Percentiles rank a stretch among this genome's conserved stretches.
Evolutionary conservation across 1,139 yeast species (phyloP).

Genomic region (Lodderomyces pseudojiufengensis): DNA sequence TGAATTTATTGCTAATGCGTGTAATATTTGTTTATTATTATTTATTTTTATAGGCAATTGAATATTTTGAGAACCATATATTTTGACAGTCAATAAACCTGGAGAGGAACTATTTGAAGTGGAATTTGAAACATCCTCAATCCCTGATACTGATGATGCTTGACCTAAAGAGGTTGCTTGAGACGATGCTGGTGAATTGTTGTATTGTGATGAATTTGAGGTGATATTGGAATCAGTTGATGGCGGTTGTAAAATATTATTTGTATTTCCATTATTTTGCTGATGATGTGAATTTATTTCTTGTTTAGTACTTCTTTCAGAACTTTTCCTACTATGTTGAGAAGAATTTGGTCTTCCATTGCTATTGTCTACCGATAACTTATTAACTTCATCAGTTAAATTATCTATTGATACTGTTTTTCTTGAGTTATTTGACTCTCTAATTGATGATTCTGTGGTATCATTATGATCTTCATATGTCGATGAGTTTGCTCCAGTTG

Average conservation of each 20-base stretch:
- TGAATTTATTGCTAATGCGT: conserved; percentile 50
- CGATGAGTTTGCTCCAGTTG: conserved; percentile 9
- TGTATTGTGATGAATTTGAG: conserved; percentile 7
- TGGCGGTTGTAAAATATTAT: conserved; percentile 8
- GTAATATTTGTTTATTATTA: conserved; percentile 49
- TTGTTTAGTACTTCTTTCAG: conserved; percentile 1
- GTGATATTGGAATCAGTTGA: conserved; percentile 7
- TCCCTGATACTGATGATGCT: conserved; percentile 2
- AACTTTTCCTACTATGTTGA: neutral
- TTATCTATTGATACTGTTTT: conserved; percentile 23
- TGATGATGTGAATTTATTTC: neutral
- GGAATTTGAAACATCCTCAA: too few relatives aligned
- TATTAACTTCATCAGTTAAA: conserved; percentile 26
- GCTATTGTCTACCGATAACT: conserved; percentile 21
- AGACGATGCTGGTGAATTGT: conserved; percentile 9
- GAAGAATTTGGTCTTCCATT: neutral
- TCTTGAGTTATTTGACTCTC: conserved; percentile 27
- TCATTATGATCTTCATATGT: conserved; percentile 7
- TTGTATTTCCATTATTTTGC: neutral
- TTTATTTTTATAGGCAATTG: conserved; percentile 59
- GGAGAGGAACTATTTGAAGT: conserved; percentile 33
- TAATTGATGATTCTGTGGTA: conserved; percentile 13
- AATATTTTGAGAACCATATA: conserved; percentile 59
- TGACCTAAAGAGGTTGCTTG: conserved; percentile 10
- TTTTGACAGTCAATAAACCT: conserved; percentile 67